phyloP scores from a whole-genome alignment of 1,284 basidiomycete genomes.

The Malassezia restricta region DNA sequence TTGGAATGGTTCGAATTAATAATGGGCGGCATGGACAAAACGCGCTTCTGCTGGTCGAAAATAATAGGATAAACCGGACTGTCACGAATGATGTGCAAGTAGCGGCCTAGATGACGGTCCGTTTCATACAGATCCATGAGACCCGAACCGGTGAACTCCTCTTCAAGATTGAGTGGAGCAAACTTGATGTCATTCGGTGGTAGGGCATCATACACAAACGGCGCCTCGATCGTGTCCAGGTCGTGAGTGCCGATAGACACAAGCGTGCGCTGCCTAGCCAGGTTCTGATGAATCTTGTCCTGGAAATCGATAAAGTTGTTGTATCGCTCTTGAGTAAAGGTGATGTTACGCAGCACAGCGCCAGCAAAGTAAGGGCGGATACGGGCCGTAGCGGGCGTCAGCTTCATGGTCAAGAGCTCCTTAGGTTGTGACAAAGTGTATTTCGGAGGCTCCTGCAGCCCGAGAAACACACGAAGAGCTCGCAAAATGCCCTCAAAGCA shows the following conservation, averaged over 20 bases:
- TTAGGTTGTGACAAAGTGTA: constrained; percentile 24
- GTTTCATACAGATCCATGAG: constrained; percentile 55
- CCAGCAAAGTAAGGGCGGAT: constrained; percentile 84
- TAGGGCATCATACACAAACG: constrained; percentile 82
- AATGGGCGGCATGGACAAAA: constrained; percentile 94
- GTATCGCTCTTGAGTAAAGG: constrained; percentile 75
- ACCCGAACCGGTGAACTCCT: constrained; percentile 50
- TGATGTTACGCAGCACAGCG: constrained; percentile 76
- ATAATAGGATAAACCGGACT: constrained; percentile 95
- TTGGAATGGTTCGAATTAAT: constrained; percentile 59
- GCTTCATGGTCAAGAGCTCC: constrained; percentile 26
- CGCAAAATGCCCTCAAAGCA: constrained; percentile 92
- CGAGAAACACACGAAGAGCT: constrained; percentile 73
- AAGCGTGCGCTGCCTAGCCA: constrained; percentile 76
- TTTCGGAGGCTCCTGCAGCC: constrained; percentile 57
- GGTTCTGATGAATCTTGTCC: constrained; percentile 94
- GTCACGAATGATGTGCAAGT: constrained; percentile 83
- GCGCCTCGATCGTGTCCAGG: constrained; percentile 71
- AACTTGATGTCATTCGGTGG: constrained; percentile 83
- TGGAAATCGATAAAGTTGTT: constrained; percentile 92
- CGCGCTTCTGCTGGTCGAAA: constrained; percentile 73
- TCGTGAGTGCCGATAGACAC: constrained; percentile 98
- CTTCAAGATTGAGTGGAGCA: constrained; percentile 68
- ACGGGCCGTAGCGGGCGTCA: constrained; percentile 43
- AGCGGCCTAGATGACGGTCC: constrained; percentile 79